phyloP scores from a whole-genome alignment of 768 basidiomycete genomes.

The Podaxis sp. region DNA sequence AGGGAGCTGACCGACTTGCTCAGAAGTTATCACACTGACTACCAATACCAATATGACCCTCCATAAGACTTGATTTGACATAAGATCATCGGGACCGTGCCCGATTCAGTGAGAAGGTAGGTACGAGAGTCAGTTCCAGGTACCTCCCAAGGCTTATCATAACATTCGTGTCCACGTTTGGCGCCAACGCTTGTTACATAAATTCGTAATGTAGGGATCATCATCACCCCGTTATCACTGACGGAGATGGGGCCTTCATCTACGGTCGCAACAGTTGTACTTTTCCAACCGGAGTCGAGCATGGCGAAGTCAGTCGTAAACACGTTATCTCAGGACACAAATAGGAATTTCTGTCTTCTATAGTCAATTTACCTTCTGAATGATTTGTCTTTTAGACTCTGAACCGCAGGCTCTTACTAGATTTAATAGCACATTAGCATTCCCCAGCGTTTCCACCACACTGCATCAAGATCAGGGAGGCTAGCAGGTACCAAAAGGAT shows the following conservation, averaged over 20 bases:
- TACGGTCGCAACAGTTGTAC: not conserved
- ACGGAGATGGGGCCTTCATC: not conserved
- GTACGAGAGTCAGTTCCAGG: not conserved
- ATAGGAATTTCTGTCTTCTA: not conserved
- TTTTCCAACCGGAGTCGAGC: not conserved
- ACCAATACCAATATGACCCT: not conserved
- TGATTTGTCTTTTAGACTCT: not conserved
- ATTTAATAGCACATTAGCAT: not conserved
- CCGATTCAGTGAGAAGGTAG: not conserved
- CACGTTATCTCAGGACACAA: not conserved
- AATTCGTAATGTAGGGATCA: not conserved
- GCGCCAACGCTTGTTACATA: not conserved
- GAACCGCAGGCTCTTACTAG: not conserved
- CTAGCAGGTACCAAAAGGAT: not conserved
- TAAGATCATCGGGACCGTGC: not conserved
- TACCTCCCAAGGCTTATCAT: not conserved
- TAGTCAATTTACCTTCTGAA: not conserved
- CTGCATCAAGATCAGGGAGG: not conserved
- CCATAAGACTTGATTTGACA: not conserved
- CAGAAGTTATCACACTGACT: not conserved
- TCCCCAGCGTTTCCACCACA: not conserved
- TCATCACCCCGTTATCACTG: not conserved
- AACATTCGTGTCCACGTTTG: not conserved
- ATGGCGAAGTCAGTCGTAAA: not conserved
- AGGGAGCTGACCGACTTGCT: not conserved